Percentiles rank a stretch among this genome's conserved stretches.
Evolutionary conservation across 352 stramenopile genomes (phyloP).

Genomic region (Phytopythium oedochilum): DNA sequence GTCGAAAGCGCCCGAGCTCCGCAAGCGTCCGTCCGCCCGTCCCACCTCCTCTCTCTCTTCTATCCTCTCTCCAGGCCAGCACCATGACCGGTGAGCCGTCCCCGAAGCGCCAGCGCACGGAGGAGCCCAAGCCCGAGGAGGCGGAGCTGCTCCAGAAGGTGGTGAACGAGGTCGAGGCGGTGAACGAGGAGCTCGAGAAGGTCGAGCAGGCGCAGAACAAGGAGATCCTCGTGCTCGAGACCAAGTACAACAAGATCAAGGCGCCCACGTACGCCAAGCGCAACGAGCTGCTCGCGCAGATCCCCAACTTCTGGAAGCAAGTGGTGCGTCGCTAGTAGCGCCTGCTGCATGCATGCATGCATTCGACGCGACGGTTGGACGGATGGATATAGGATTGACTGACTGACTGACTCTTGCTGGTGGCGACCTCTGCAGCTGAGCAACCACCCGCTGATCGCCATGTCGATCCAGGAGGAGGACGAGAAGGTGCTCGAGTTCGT

Average conservation of each 20-base stretch:
- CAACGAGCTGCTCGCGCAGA: constrained; percentile 50
- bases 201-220: constrained; percentile 55
- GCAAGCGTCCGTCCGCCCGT: too few species aligned
- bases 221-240: constrained; percentile 71
- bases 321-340: constrained; percentile 26
- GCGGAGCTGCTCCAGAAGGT: constrained; percentile 49
- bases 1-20: neutral
- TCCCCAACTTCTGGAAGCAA: constrained; percentile 78
- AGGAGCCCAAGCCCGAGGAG: constrained; percentile 30
- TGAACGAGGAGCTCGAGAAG: constrained; percentile 63
- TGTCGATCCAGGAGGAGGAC: constrained; percentile 43
- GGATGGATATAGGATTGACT: too few species aligned
- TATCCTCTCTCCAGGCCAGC: too few species aligned
- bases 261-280: constrained; percentile 63
- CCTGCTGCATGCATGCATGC: too few species aligned
- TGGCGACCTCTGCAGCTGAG: constrained; percentile 31
- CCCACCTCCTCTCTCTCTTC: too few species aligned
- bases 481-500: constrained; percentile 47
- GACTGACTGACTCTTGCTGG: too few species aligned
- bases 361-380: too few species aligned
- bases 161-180: constrained; percentile 37
- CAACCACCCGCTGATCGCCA: constrained; percentile 64
- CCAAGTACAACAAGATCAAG: constrained; percentile 73
- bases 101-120: constrained; percentile 73
- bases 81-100: constrained; percentile 53